Percentiles rank a stretch among this genome's conserved stretches.
phyloP scores from a whole-genome alignment of 768 basidiomycete genomes.

The Boletus reticuloceps region DNA sequence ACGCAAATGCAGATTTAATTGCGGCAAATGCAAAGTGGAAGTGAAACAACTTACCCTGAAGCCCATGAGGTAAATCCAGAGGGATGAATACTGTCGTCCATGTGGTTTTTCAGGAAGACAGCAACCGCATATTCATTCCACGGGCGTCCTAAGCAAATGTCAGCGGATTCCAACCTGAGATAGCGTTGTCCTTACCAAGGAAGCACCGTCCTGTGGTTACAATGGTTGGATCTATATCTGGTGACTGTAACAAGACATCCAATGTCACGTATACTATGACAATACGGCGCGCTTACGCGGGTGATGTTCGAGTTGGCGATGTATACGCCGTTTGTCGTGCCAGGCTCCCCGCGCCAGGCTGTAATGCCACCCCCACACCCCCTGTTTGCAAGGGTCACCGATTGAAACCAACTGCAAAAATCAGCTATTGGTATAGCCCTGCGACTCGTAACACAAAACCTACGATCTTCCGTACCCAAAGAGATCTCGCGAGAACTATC shows the following conservation, averaged over 20 bases:
- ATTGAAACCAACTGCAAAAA: slow-evolving; percentile 54
- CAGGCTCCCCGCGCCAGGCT: slow-evolving; percentile 56
- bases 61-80: slow-evolving; percentile 50
- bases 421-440: not conserved
- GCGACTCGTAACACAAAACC: not conserved
- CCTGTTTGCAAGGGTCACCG: slow-evolving; percentile 55
- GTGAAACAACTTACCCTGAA: slow-evolving; percentile 15
- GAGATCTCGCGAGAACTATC: not conserved
- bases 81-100: slow-evolving; percentile 55
- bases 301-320: slow-evolving; percentile 55
- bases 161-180: not conserved
- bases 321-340: slow-evolving; percentile 49
- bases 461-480: slow-evolving; percentile 15
- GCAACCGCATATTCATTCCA: slow-evolving; percentile 61
- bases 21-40: not conserved
- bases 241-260: slow-evolving; percentile 40
- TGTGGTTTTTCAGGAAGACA: slow-evolving; percentile 52
- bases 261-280: not conserved
- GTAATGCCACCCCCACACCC: slow-evolving; percentile 64
- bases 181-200: slow-evolving; percentile 37
- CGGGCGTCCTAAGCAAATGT: slow-evolving; percentile 38
- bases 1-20: not conserved
- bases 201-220: slow-evolving; percentile 46
- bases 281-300: slow-evolving; percentile 38
- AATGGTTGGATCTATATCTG: slow-evolving; percentile 52